Base-by-base conservation (phyloP, 805 yeast genomes). In the Metschnikowia picachoensis region DNA sequence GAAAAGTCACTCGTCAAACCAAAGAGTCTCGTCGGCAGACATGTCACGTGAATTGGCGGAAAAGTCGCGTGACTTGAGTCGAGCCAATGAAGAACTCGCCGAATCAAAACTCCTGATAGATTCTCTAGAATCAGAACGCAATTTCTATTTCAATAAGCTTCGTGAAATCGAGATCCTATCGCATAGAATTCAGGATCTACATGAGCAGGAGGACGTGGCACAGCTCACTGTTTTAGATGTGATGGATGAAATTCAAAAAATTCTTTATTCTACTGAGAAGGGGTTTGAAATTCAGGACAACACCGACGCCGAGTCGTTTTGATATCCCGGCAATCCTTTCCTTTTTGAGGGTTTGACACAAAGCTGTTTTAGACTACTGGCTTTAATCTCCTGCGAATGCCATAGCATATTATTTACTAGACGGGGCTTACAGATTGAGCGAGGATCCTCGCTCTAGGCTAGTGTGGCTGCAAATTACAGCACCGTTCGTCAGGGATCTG, bases 71-170 rank as follows among this genome's bases (percentile, higher is more conserved):
- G 70, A 74, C 48, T 60, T 78, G n/a, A 58, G 60, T 2, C 62
- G 58, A 14, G 65, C 74, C 12, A 66, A 65, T n/a, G 68, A 72
- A 4, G 89, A 87, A 53, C 55, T 80, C 15, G 72, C 71, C 13
- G 87, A 83, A 51, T 76, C 77, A 53, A 75, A 74, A 48, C 71
- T 77, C 17, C 79, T 83, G 12, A 77, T 83, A 16, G 86, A 82
- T 40, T 79, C 83, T 12, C 68, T 88, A 41, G 87, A 84, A 58
- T 78, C 86, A 1, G 97, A 94, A 62, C 79, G 98, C 51, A 86
- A 87, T 63, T 89, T 92, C 59, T 94, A 94, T 64, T 92, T 87
- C 67, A 83, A 85, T 59, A 94, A 92, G 66, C 71, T 94, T 43
- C 77, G 96, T 52, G 95, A 87, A 48, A 87, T 94, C 46, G 99